A percentile compares a stretch with the other conserved stretches of the same genome.
phyloP scores from a whole-genome alignment of 2,329 filamentous ascomycete genomes.

The Xylariomycetidae sp. region DNA sequence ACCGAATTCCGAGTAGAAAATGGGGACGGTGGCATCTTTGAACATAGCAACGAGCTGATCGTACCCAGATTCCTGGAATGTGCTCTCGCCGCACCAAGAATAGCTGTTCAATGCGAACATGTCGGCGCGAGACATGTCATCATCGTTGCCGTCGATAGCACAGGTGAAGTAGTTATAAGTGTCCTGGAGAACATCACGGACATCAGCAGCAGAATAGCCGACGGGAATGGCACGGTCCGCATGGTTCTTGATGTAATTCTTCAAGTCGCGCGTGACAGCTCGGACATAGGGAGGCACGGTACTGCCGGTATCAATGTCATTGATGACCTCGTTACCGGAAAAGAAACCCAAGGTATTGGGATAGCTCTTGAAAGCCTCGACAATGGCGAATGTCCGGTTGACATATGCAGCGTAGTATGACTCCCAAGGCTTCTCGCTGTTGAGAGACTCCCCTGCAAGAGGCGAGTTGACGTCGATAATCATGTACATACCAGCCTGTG shows the following conservation, averaged over 20 bases:
- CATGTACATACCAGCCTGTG: slow-evolving; percentile 59
- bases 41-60: slow-evolving; percentile 62
- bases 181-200: slow-evolving; percentile 67
- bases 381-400: slow-evolving; percentile 62
- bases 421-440: slow-evolving; percentile 50
- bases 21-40: slow-evolving; percentile 59
- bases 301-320: slow-evolving; percentile 55
- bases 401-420: slow-evolving; percentile 58
- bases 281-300: slow-evolving; percentile 65
- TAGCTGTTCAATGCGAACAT: slow-evolving; percentile 77
- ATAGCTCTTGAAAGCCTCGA: slow-evolving; percentile 63
- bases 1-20: slow-evolving; percentile 80
- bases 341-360: slow-evolving; percentile 70
- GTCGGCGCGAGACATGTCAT: slow-evolving; percentile 62
- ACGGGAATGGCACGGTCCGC: slow-evolving; percentile 66
- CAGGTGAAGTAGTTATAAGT: slow-evolving; percentile 75
- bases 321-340: slow-evolving; percentile 75
- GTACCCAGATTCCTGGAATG: slow-evolving; percentile 59
- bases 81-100: slow-evolving; percentile 66
- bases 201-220: slow-evolving; percentile 77
- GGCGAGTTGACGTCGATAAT: slow-evolving; percentile 66
- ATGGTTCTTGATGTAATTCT: slow-evolving; percentile 73
- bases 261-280: slow-evolving; percentile 74
- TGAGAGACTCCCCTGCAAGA: slow-evolving; percentile 52
- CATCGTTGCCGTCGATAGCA: slow-evolving; percentile 45